Conservation (phyloP, 1,284 basidiomycete genomes). For the Clitocybe nebularis region DNA sequence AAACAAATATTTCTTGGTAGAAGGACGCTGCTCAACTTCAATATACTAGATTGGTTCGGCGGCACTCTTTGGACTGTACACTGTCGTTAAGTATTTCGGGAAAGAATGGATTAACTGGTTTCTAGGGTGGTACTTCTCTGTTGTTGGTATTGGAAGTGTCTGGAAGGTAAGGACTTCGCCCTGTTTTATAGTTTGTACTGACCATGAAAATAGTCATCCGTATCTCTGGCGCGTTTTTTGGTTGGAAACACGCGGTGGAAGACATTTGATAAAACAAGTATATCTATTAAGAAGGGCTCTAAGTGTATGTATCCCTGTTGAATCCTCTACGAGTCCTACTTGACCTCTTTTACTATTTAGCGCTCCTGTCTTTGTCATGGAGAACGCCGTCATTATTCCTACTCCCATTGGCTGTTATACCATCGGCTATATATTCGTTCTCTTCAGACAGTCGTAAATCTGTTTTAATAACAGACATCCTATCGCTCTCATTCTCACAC, state of each 20-base stretch:
- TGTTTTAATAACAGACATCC: constrained; percentile 74
- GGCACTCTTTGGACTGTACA: constrained; percentile 64
- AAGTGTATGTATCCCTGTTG: constrained; percentile 31
- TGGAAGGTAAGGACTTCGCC: constrained; percentile 50
- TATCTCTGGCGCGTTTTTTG: constrained; percentile 42
- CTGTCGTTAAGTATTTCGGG: constrained; percentile 74
- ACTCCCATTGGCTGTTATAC: constrained; percentile 59
- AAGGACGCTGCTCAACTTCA: neutral
- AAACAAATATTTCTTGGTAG: constrained; percentile 16
- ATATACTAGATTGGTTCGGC: constrained; percentile 56
- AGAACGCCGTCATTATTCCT: constrained; percentile 65
- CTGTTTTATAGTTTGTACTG: neutral
- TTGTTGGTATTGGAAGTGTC: constrained; percentile 62
- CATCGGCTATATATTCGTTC: constrained; percentile 68
- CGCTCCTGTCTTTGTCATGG: constrained; percentile 42
- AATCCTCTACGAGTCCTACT: neutral
- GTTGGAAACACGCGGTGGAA: constrained; percentile 51
- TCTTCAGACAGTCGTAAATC: constrained; percentile 51
- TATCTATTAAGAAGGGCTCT: constrained; percentile 43
- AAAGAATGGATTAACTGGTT: constrained; percentile 81
- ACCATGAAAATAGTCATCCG: constrained; percentile 37
- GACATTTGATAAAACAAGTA: constrained; percentile 41
- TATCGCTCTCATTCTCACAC: constrained; percentile 83
- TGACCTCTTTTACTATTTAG: constrained; percentile 8
- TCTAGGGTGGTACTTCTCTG: constrained; percentile 73